Evolutionary conservation across 305 asterid species (phyloP).

Genomic region (Rubia balearica): DNA sequence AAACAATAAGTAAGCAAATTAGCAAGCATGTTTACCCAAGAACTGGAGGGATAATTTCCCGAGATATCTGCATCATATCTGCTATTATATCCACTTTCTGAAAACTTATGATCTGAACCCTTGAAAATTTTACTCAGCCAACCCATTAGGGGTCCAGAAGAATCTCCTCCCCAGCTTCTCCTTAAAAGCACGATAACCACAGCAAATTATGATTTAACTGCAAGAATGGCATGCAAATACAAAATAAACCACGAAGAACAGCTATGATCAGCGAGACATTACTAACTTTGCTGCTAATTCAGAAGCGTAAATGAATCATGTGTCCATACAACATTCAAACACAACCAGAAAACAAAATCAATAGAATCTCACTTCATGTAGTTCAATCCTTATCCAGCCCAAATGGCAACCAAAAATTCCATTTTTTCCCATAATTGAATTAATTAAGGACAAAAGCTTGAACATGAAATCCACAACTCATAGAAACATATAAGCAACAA

Average conservation of each 20-base stretch:
- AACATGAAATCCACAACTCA: neutral
- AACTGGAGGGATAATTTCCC: conserved; percentile 52
- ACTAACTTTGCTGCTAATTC: neutral
- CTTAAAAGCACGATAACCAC: conserved; percentile 23
- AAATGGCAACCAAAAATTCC: neutral
- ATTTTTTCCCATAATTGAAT: neutral
- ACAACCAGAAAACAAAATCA: neutral
- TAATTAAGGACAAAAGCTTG: conserved; percentile 7
- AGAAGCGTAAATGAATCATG: neutral
- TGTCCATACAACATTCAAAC: neutral
- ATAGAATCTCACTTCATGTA: neutral
- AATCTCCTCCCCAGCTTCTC: conserved; percentile 1
- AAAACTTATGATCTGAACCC: conserved; percentile 56
- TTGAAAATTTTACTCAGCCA: conserved; percentile 87
- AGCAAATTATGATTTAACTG: conserved; percentile 32
- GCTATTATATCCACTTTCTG: conserved; percentile 56
- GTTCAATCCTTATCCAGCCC: neutral
- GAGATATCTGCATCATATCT: conserved; percentile 48
- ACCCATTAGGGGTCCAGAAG: conserved; percentile 43
- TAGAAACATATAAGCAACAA: neutral
- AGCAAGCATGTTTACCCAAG: conserved; percentile 39
- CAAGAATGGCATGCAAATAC: conserved; percentile 5
- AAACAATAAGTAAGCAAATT: conserved; percentile 7
- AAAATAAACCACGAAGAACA: neutral
- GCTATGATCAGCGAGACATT: neutral